Conservation (phyloP, 805 yeast species). For the Candida vartiovaarae region DNA sequence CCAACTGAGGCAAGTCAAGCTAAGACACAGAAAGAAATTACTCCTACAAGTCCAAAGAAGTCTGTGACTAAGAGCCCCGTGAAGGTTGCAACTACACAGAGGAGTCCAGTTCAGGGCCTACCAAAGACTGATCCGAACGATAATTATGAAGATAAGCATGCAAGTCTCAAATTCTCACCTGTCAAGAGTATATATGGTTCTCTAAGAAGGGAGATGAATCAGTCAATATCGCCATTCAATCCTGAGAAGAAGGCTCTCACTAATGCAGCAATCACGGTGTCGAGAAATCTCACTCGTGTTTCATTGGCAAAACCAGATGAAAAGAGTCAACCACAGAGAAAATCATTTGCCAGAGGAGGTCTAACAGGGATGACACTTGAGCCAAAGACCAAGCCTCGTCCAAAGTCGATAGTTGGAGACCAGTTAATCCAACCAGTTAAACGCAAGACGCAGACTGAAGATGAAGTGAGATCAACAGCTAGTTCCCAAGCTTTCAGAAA, state of each 20-base stretch:
- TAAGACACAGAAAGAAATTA: slow-evolving; percentile 1
- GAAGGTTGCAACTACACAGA: neutral
- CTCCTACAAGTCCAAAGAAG: neutral
- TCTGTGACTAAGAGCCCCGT: neutral
- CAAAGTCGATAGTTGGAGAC: slow-evolving; percentile 15
- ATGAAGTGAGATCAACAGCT: slow-evolving; percentile 4
- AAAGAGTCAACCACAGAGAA: slow-evolving; percentile 11
- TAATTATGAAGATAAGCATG: slow-evolving; percentile 9
- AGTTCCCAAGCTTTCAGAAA: slow-evolving; percentile 17
- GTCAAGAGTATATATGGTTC: slow-evolving; percentile 23
- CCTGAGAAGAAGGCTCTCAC: neutral
- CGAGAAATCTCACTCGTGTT: slow-evolving; percentile 17
- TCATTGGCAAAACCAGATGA: slow-evolving; percentile 18
- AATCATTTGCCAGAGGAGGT: slow-evolving; percentile 14
- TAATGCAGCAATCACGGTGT: neutral
- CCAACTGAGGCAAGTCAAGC: slow-evolving; percentile 16
- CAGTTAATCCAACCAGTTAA: slow-evolving; percentile 6
- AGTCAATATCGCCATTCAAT: slow-evolving; percentile 6
- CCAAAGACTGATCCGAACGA: neutral
- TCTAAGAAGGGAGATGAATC: slow-evolving; percentile 20
- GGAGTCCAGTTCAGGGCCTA: neutral
- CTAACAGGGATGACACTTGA: slow-evolving; percentile 17
- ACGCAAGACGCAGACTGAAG: slow-evolving; percentile 19
- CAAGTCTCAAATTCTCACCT: slow-evolving; percentile 20
- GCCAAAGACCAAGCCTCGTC: slow-evolving; percentile 11